A percentile compares a stretch with the other conserved stretches of the same genome.
Conservation (phyloP, 768 basidiomycete species). For the Hygrocybe punicea region DNA sequence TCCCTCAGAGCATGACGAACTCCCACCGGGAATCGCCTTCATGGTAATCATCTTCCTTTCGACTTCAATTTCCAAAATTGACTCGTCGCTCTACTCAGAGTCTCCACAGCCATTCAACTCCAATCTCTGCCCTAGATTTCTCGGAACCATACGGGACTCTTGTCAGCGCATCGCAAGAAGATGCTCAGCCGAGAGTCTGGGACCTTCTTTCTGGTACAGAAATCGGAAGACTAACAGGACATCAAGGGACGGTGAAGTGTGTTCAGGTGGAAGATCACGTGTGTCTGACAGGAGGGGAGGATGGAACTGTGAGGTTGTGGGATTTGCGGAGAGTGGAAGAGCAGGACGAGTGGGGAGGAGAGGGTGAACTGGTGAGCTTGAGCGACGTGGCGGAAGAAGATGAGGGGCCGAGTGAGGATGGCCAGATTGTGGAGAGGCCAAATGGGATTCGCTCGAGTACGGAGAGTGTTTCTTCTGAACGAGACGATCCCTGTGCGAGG, state of each 20-base stretch:
- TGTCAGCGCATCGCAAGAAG: slow-evolving; percentile 83
- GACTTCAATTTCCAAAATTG: slow-evolving; percentile 3
- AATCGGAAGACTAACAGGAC: slow-evolving; percentile 80
- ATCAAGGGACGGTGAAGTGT: slow-evolving; percentile 77
- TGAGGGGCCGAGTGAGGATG: slow-evolving; percentile 48
- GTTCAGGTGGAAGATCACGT: slow-evolving; percentile 90
- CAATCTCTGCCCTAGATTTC: slow-evolving; percentile 88
- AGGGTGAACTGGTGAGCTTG: slow-evolving; percentile 53
- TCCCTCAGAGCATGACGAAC: slow-evolving; percentile 94
- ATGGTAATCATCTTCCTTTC: slow-evolving; percentile 58
- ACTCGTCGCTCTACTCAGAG: slow-evolving; percentile 47
- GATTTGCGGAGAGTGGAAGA: slow-evolving; percentile 82
- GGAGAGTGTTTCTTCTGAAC: slow-evolving; percentile 36
- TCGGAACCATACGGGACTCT: slow-evolving; percentile 95
- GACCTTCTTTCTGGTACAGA: slow-evolving; percentile 88
- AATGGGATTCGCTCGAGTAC: slow-evolving; percentile 42
- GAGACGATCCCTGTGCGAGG: slow-evolving; percentile 63
- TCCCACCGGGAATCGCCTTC: slow-evolving; percentile 92
- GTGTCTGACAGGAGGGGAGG: slow-evolving; percentile 87
- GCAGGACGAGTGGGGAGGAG: slow-evolving; percentile 55
- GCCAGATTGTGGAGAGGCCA: slow-evolving; percentile 37
- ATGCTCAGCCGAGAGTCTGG: slow-evolving; percentile 88
- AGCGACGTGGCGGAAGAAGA: slow-evolving; percentile 66
- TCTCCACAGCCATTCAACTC: slow-evolving; percentile 72
- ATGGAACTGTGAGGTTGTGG: slow-evolving; percentile 85